These are phyloP conservation scores for Pseudogymnoascus pannorum DNA, from an alignment of 2,329 filamentous ascomycete species.

Conservation along the genomic window DNA sequence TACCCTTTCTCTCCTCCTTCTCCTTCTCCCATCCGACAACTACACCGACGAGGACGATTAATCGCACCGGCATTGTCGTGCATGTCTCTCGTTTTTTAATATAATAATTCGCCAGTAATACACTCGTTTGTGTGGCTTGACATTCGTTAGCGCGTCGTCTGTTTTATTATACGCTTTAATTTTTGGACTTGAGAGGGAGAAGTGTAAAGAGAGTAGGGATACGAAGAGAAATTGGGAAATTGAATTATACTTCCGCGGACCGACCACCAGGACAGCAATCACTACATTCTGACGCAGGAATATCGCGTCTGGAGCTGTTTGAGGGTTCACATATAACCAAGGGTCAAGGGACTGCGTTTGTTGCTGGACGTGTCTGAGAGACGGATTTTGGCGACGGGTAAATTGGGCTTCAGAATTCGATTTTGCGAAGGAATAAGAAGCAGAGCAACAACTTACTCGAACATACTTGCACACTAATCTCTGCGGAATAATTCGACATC, in stretches of 20 bases:
- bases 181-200: background rate
- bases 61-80: background rate
- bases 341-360: background rate
- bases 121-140: background rate
- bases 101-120: background rate
- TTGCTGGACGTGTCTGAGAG: background rate
- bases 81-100: background rate
- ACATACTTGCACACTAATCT: background rate
- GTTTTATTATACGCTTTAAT: background rate
- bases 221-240: background rate
- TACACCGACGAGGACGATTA: background rate
- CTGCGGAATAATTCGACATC: constrained; percentile 16
- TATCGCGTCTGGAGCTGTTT: background rate
- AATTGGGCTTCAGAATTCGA: background rate
- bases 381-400: background rate
- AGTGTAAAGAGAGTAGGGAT: background rate
- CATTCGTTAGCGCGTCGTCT: background rate
- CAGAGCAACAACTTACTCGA: background rate
- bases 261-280: background rate
- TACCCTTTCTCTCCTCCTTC: background rate
- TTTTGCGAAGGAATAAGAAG: background rate
- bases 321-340: background rate
- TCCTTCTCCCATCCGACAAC: background rate
- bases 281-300: background rate
- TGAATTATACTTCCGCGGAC: background rate